Base-by-base conservation (phyloP, 192 early-diverging fungal species). In the Entomortierella parvispora region DNA sequence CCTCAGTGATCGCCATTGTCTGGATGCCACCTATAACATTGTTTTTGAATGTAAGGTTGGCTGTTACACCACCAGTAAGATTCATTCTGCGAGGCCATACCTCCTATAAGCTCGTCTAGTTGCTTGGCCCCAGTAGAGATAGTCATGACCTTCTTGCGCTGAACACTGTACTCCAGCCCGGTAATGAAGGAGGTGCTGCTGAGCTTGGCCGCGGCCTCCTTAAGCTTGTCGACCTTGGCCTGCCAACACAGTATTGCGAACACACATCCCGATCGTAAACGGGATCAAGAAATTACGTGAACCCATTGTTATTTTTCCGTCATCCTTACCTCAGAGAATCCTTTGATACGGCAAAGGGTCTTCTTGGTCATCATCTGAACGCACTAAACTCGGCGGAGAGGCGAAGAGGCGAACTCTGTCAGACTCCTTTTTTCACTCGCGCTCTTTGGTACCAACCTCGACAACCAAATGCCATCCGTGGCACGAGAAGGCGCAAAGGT, bases 161-260 rank as follows among this genome's bases (percentile, higher is more conserved):
- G 74, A 32, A 66, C 31, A 4, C 81, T 68, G 34, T 87, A 78
- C 61, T 91, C 90, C 20, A 80, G 81, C 9, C 86, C 93, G 7
- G 93, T 91, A 14, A 93, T 81, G 62, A 93, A 93, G 11, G 87
- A 87, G n/a, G 78, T 71, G 0, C 68, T 84, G 67, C 88, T 67
- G 15, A 90, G 84, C 65, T 93, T 93, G 8, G 66, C 45, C 11
- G 91, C 91, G 22, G 90, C 91, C 43, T 94, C 94, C 76, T 93
- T 94, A 68, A 95, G 89, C 69, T 95, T 95, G 34, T 95, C 94
- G 14, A 94, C 88, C 60, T 94, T 95, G 29, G 85, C 84, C 74
- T 77, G 28, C 2, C 7, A 46, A n/a, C n/a, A n/a, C n/a, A n/a
- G n/a, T n/a, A n/a, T n/a, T n/a, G n/a, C n/a, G n/a, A n/a, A n/a